These are phyloP conservation scores for Earliella scabrosa DNA, from an alignment of 1,284 basidiomycete genomes.

Conservation along the genomic window DNA sequence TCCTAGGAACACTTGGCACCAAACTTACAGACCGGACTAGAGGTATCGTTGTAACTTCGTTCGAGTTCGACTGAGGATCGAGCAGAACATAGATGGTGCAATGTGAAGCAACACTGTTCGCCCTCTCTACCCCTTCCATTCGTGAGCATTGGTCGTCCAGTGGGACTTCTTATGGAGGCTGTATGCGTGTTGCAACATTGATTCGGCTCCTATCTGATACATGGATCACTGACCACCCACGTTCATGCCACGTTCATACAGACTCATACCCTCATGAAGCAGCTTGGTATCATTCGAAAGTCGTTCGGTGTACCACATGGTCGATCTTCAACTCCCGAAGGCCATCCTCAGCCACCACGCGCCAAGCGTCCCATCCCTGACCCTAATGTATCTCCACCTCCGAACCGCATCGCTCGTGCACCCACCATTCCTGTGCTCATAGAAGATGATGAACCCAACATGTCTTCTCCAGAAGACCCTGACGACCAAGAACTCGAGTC, in stretches of 20 bases:
- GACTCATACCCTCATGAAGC: slow-evolving; percentile 68
- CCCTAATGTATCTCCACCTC: slow-evolving; percentile 50
- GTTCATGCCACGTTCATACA: slow-evolving; percentile 31
- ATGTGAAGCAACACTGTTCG: too few species aligned
- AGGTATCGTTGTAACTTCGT: too few species aligned
- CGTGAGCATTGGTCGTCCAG: too few species aligned
- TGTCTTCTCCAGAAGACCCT: slow-evolving; percentile 36
- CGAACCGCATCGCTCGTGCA: slow-evolving; percentile 62
- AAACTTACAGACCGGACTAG: too few species aligned
- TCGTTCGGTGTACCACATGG: slow-evolving; percentile 51
- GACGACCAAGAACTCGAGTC: slow-evolving; percentile 47
- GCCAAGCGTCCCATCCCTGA: slow-evolving; percentile 44
- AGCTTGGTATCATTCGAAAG: slow-evolving; percentile 65
- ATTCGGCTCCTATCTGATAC: not conserved
- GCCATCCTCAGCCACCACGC: slow-evolving; percentile 52
- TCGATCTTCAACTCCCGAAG: slow-evolving; percentile 38
- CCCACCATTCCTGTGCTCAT: slow-evolving; percentile 68
- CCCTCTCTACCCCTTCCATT: too few species aligned
- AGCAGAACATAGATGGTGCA: too few species aligned
- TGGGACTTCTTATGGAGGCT: too few species aligned
- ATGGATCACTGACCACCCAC: slow-evolving; percentile 5
- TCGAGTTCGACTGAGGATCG: too few species aligned
- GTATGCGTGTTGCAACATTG: too few species aligned
- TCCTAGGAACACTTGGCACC: too few species aligned
- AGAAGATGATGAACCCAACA: slow-evolving; percentile 65